phyloP scores from a whole-genome alignment of 1,284 basidiomycete genomes.

The Ganoderma lingzhi region DNA sequence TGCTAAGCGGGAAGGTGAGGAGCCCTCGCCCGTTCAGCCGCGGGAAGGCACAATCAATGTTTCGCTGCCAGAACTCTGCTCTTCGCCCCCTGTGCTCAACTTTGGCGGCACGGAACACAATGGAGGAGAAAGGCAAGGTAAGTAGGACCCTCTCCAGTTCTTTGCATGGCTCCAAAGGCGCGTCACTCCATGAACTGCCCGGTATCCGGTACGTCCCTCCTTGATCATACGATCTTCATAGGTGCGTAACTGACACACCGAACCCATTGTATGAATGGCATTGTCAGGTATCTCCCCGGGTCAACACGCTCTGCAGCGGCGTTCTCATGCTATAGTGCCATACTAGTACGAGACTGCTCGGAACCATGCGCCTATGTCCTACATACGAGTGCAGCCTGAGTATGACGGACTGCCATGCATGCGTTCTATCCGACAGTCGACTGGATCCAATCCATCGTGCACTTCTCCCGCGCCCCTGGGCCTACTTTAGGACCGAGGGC shows the following conservation, averaged over 20 bases:
- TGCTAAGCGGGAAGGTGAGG: neutral
- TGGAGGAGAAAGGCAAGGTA: neutral
- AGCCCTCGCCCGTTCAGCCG: neutral
- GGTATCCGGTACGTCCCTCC: neutral
- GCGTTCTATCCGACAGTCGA: too few species aligned
- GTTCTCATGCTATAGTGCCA: neutral
- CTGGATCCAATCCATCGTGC: neutral
- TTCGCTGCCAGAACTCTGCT: neutral
- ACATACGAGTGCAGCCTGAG: too few species aligned
- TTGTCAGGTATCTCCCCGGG: neutral
- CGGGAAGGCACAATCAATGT: neutral
- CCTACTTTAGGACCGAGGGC: neutral
- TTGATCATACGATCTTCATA: constrained; percentile 3
- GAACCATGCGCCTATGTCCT: neutral
- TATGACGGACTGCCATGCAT: too few species aligned
- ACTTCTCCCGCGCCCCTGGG: neutral
- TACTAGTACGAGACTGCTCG: neutral
- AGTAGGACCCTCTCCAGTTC: neutral
- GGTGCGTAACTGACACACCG: neutral
- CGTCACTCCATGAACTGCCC: neutral
- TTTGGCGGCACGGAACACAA: too few species aligned
- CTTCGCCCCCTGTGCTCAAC: neutral
- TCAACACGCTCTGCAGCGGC: neutral
- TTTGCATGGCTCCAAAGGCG: neutral
- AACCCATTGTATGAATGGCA: neutral